Evolutionary conservation across 768 basidiomycete genomes (phyloP), one percentile per base, ranked within the genome.

Genomic region (Rhizopogon rudus): DNA sequence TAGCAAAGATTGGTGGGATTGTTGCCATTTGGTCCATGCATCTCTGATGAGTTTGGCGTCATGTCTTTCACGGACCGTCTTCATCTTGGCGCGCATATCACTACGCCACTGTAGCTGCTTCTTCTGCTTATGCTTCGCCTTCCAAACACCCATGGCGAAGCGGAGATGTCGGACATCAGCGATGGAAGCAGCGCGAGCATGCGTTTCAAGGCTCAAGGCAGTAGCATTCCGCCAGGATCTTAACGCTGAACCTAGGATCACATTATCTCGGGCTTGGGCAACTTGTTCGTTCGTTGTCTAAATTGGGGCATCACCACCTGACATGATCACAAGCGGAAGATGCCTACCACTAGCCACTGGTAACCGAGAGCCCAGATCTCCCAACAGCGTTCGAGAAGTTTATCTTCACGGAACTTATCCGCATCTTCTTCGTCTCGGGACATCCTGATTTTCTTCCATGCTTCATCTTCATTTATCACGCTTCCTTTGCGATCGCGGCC

Each of bases 231-330:
- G 78, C 92, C 92, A 93, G 12, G 72, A 76, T 52, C 82, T 80
- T 22, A 93, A 63, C 45, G 71, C 73, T 13, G 78, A 68, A 14
- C 83, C 83, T 16, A 90, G 69, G 42, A 88, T 65, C 56, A 90
- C 76, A 58, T 78, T 78, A 57, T 88, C 81, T 52, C 87, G 78
- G 29, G 91, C 92, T 55, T 83, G 74, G 31, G 73, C 74, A 49
- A 93, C 81, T 67, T 93, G 88, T 53, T 76, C 68, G 58, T 80
- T 73, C 12, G 88, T 91, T n/a, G 80, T 83, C 91, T 94, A 60
- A n/a, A 46, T 54, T 57, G 31, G 51, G 48, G 25, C 20, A 41
- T 52, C 35, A 51, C 61, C 56, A 59, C 50, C 44, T 52, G 58
- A 56, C 49, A 51, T 56, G 61, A 52, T 58, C 39, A 58, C 41